phyloP scores from a whole-genome alignment of 306 rosid species.

The Lathyrus oleraceus region DNA sequence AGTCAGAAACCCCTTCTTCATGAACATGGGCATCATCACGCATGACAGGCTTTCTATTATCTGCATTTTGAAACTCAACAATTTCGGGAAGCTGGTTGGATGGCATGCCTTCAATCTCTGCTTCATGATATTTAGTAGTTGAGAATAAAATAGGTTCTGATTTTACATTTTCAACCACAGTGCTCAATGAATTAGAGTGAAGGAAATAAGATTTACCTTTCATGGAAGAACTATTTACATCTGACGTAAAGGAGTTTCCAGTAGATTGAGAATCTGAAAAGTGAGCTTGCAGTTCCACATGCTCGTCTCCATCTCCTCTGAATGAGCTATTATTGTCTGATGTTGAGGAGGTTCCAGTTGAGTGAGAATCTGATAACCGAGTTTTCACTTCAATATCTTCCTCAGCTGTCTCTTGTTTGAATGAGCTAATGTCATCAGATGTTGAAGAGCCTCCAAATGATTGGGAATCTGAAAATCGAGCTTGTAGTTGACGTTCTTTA shows the following conservation, averaged over 20 bases:
- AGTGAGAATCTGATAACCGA: conserved; percentile 45
- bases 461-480: conserved; percentile 58
- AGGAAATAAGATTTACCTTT: conserved; percentile 54
- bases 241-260: conserved; percentile 60
- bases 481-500: conserved; percentile 43
- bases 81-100: conserved; percentile 40
- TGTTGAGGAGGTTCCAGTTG: conserved; percentile 38
- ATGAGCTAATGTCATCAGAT: conserved; percentile 61
- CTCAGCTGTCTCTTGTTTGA: conserved; percentile 59
- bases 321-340: conserved; percentile 40
- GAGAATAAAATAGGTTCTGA: conserved; percentile 48
- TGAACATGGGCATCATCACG: conserved; percentile 37
- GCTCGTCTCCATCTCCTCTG: conserved; percentile 40
- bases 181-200: conserved; percentile 51
- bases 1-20: conserved; percentile 49
- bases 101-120: conserved; percentile 38
- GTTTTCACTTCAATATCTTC: conserved; percentile 34
- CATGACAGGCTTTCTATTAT: conserved; percentile 34
- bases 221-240: conserved; percentile 51
- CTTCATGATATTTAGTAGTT: conserved; percentile 40
- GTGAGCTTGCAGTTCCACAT: conserved; percentile 49
- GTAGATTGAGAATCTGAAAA: conserved; percentile 65
- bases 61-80: conserved; percentile 42
- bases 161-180: conserved; percentile 50
- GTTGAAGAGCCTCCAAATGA: conserved; percentile 65